Conservation (phyloP, 2,329 filamentous ascomycete genomes). For the Aspergillus thermomutatus region DNA sequence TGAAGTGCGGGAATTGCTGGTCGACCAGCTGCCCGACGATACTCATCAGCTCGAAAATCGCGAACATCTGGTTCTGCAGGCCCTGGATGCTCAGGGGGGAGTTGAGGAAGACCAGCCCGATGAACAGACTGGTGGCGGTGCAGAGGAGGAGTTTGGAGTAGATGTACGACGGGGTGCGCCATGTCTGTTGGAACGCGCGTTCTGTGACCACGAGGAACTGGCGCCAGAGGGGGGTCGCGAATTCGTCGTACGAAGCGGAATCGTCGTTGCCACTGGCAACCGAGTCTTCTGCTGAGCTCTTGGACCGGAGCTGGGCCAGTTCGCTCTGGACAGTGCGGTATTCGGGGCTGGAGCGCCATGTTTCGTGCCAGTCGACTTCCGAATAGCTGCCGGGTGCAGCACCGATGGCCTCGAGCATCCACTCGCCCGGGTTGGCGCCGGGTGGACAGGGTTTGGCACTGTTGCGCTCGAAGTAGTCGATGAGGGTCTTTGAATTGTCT, state of each 20-base stretch:
- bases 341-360: slow-evolving; percentile 60
- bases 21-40: slow-evolving; percentile 64
- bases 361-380: slow-evolving; percentile 62
- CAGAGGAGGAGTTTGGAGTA: slow-evolving; percentile 75
- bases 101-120: slow-evolving; percentile 78
- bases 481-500: slow-evolving; percentile 53
- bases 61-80: slow-evolving; percentile 86
- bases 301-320: slow-evolving; percentile 49
- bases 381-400: slow-evolving; percentile 62
- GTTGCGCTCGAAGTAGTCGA: slow-evolving; percentile 63
- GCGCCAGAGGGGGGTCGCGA: slow-evolving; percentile 68
- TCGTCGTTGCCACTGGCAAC: slow-evolving; percentile 31
- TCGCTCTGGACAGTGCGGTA: slow-evolving; percentile 54
- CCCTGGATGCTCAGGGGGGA: slow-evolving; percentile 73
- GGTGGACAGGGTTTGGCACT: slow-evolving; percentile 59
- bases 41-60: slow-evolving; percentile 79
- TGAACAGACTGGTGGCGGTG: slow-evolving; percentile 65
- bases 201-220: slow-evolving; percentile 68
- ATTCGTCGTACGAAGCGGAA: slow-evolving; percentile 66
- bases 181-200: slow-evolving; percentile 87
- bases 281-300: slow-evolving; percentile 32
- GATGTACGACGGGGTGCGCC: slow-evolving; percentile 85
- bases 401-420: slow-evolving; percentile 62
- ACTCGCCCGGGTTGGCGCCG: slow-evolving; percentile 71
- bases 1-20: slow-evolving; percentile 58